Conservation (phyloP, 352 stramenopile species). For the Peronospora belbahrii region DNA sequence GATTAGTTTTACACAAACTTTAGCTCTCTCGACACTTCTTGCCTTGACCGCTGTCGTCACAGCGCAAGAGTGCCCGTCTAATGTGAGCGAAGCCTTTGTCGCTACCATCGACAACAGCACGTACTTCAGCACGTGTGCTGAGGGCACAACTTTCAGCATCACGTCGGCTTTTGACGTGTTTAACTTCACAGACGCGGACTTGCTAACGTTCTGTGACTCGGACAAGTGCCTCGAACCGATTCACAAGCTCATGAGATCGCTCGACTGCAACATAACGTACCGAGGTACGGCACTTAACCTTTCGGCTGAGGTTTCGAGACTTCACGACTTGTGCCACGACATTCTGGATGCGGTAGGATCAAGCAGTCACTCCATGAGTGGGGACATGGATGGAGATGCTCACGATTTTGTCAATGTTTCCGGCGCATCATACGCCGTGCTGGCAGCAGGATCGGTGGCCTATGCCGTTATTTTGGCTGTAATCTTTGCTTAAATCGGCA, state of each 20-base stretch:
- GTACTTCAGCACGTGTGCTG: slow-evolving; percentile 45
- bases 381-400: slow-evolving; percentile 18
- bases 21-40: slow-evolving; percentile 14
- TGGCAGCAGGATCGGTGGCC: slow-evolving; percentile 9
- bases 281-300: slow-evolving; percentile 35
- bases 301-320: slow-evolving; percentile 24
- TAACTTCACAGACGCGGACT: slow-evolving; percentile 37
- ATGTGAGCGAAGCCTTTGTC: slow-evolving; percentile 29
- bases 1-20: no score
- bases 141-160: slow-evolving; percentile 43
- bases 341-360: slow-evolving; percentile 5
- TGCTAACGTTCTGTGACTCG: slow-evolving; percentile 52
- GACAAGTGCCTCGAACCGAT: slow-evolving; percentile 45
- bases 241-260: slow-evolving; percentile 36
- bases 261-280: slow-evolving; percentile 43
- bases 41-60: slow-evolving; percentile 8
- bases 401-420: background rate
- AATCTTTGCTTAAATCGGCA: slow-evolving; percentile 21
- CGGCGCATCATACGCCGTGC: slow-evolving; percentile 6
- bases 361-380: slow-evolving; percentile 1
- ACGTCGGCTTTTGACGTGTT: slow-evolving; percentile 36
- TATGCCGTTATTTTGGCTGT: slow-evolving; percentile 7
- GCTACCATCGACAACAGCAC: slow-evolving; percentile 38
- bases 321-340: slow-evolving; percentile 53
- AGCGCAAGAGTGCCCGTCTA: slow-evolving; percentile 28